phyloP scores from a whole-genome alignment of 495 filamentous ascomycete genomes.

The Aspergillus funiculosus region DNA sequence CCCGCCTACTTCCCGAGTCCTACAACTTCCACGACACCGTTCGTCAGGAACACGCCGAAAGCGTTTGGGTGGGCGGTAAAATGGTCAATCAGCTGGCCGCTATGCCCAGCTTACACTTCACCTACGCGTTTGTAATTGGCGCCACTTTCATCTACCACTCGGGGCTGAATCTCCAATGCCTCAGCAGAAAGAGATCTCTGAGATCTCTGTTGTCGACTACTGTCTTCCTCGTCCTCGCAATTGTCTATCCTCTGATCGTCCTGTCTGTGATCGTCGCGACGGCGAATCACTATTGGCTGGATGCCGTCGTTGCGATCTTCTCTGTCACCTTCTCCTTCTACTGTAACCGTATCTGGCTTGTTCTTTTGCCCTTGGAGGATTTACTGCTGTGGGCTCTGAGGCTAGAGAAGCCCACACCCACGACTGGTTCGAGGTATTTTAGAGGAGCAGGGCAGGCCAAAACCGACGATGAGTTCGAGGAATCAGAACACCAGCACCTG shows the following conservation, averaged over 20 bases:
- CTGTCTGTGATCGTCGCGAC: constrained; percentile 59
- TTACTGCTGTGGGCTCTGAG: constrained; percentile 48
- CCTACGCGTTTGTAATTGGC: constrained; percentile 56
- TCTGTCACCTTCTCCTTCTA: constrained; percentile 45
- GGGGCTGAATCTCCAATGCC: constrained; percentile 38
- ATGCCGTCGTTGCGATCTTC: constrained; percentile 51
- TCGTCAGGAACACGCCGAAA: constrained; percentile 55
- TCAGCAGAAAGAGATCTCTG: constrained; percentile 30
- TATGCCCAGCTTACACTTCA: constrained; percentile 57
- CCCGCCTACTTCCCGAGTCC: constrained; percentile 53
- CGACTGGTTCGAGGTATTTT: constrained; percentile 41
- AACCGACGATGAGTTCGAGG: not conserved
- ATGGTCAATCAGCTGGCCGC: constrained; percentile 52
- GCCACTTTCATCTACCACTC: constrained; percentile 56
- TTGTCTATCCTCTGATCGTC: constrained; percentile 53
- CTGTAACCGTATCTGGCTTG: constrained; percentile 49
- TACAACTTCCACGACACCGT: constrained; percentile 61
- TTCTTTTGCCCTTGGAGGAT: constrained; percentile 54
- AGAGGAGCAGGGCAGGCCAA: constrained; percentile 7
- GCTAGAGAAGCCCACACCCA: constrained; percentile 52
- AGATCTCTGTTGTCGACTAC: constrained; percentile 36
- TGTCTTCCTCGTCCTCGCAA: constrained; percentile 43
- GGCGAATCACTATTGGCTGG: constrained; percentile 62
- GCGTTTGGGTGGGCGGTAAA: constrained; percentile 54
- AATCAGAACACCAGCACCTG: constrained; percentile 6